Conservation (phyloP, 78 protist genomes). For the Acrasis kona region DNA sequence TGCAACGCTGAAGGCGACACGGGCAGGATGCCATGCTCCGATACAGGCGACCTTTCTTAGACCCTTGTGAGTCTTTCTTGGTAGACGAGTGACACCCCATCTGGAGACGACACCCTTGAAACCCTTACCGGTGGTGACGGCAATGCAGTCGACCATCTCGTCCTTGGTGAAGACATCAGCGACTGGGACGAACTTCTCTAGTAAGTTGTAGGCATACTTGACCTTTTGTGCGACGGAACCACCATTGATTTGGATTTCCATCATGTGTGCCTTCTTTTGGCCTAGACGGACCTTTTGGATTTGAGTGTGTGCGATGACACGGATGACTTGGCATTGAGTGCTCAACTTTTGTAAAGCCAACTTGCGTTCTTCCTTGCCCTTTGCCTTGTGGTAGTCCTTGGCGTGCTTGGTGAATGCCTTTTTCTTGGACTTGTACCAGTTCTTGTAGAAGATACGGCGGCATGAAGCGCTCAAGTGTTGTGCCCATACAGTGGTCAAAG, state of each 20-base stretch:
- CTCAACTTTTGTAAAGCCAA: slow-evolving; percentile 72
- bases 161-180: slow-evolving; percentile 72
- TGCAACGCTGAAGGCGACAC: slow-evolving; percentile 94
- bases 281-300: slow-evolving; percentile 47
- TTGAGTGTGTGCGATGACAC: slow-evolving; percentile 99
- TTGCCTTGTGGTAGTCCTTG: slow-evolving; percentile 46
- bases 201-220: slow-evolving; percentile 69
- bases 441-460: slow-evolving; percentile 93
- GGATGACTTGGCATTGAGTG: slow-evolving; percentile 91
- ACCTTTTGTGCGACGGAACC: slow-evolving; percentile 95
- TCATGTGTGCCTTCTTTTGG: slow-evolving; percentile 98
- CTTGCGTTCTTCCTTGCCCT: slow-evolving; percentile 51
- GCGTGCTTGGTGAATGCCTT: slow-evolving; percentile 94
- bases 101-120: slow-evolving; percentile 94
- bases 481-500: slow-evolving; percentile 98
- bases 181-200: slow-evolving; percentile 93
- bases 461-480: slow-evolving; percentile 72
- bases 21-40: slow-evolving; percentile 99
- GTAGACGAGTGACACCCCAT: slow-evolving; percentile 95
- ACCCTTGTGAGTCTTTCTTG: slow-evolving; percentile 99
- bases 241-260: slow-evolving; percentile 99
- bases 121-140: slow-evolving; percentile 98
- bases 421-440: slow-evolving; percentile 93
- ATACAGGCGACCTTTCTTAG: slow-evolving; percentile 99
- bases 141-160: slow-evolving; percentile 94